These are phyloP conservation scores for Metschnikowia rubicola DNA, from an alignment of 805 yeast genomes.

Conservation along the genomic window DNA sequence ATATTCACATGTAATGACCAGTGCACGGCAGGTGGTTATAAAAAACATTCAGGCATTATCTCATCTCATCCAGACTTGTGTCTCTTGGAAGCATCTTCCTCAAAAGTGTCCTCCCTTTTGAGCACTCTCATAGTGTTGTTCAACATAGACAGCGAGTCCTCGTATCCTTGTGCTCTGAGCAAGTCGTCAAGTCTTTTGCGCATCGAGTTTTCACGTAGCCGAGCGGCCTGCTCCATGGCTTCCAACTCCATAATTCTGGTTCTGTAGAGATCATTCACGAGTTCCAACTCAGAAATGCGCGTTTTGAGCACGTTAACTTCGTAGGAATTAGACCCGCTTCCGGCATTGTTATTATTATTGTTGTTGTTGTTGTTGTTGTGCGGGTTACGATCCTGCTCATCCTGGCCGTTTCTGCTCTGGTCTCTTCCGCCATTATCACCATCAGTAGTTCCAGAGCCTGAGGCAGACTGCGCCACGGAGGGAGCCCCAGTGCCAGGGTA, in stretches of 20 bases:
- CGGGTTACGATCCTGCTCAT: not conserved
- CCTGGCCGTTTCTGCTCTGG: not conserved
- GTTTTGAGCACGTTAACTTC: constrained; percentile 54
- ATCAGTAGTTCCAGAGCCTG: not conserved
- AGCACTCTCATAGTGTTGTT: constrained; percentile 9
- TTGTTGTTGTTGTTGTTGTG: constrained; percentile 7
- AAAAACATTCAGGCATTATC: not conserved
- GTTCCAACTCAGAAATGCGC: constrained; percentile 80
- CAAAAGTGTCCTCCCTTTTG: constrained; percentile 12
- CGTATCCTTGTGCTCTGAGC: constrained; percentile 25
- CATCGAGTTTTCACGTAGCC: constrained; percentile 47
- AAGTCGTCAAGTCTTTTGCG: constrained; percentile 48
- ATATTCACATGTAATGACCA: too few relatives aligned
- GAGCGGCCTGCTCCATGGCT: constrained; percentile 55
- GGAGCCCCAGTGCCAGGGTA: not conserved
- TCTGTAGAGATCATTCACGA: constrained; percentile 84
- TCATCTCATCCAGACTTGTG: constrained; percentile 7
- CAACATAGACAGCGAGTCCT: constrained; percentile 11
- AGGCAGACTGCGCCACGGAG: not conserved
- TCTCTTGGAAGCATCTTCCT: constrained; percentile 11
- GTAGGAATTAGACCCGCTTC: constrained; percentile 18
- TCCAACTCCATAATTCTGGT: constrained; percentile 83
- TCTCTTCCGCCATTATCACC: not conserved
- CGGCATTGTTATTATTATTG: not conserved
- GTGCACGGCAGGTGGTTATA: too few relatives aligned